Conservation (phyloP, 495 filamentous ascomycete genomes). For the Tuber umbilicatum region DNA sequence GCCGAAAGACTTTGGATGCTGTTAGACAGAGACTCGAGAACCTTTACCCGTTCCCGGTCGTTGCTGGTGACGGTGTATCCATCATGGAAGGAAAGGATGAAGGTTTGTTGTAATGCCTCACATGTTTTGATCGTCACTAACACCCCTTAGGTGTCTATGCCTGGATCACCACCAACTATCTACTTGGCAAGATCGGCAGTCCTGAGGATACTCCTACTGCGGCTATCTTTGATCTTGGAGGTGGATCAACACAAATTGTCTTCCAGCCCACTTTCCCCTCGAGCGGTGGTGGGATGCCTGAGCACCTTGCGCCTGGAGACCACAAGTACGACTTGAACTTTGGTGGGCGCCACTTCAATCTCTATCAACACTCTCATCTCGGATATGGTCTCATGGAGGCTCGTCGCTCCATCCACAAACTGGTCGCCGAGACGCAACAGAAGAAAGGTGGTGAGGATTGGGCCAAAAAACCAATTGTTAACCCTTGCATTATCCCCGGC, state of each 20-base stretch:
- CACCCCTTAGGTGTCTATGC: slow-evolving; percentile 70
- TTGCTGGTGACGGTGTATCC: slow-evolving; percentile 79
- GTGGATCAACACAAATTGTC: slow-evolving; percentile 95
- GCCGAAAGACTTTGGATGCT: slow-evolving; percentile 73
- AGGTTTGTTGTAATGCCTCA: slow-evolving; percentile 35
- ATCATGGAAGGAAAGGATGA: slow-evolving; percentile 97
- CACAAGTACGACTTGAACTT: slow-evolving; percentile 93
- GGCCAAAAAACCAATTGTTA: slow-evolving; percentile 62
- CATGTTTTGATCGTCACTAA: slow-evolving; percentile 12
- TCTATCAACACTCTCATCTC: slow-evolving; percentile 99
- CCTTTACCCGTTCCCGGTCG: slow-evolving; percentile 85
- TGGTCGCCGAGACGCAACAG: slow-evolving; percentile 46
- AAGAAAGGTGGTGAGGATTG: slow-evolving; percentile 48
- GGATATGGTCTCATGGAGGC: slow-evolving; percentile 96
- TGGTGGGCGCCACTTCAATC: slow-evolving; percentile 77
- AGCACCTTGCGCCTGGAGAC: slow-evolving; percentile 76
- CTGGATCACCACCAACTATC: slow-evolving; percentile 98
- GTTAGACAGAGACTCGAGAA: slow-evolving; percentile 81
- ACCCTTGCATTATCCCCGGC: slow-evolving; percentile 83
- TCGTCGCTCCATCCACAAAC: slow-evolving; percentile 72
- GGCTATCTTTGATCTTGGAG: slow-evolving; percentile 91
- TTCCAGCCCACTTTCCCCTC: slow-evolving; percentile 86
- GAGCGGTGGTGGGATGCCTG: slow-evolving; percentile 71
- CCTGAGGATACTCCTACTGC: slow-evolving; percentile 84
- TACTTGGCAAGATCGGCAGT: slow-evolving; percentile 92